phyloP scores from a whole-genome alignment of 2,329 filamentous ascomycete genomes.

The Exutisphaerella laricina region DNA sequence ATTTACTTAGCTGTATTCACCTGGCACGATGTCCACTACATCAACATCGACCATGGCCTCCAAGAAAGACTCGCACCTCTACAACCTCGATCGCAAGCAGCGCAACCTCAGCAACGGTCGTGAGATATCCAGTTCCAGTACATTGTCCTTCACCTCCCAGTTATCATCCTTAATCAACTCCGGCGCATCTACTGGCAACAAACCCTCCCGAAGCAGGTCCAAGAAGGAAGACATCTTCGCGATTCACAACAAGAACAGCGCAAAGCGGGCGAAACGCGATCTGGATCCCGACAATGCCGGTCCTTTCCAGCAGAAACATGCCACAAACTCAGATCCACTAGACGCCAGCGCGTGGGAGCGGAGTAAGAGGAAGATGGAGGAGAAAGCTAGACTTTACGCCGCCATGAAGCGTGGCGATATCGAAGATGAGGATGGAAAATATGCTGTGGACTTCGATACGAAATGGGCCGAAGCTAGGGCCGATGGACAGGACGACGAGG shows the following conservation, averaged over 20 bases:
- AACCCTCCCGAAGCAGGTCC: constrained; percentile 50
- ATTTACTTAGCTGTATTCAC: neutral
- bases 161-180: constrained; percentile 71
- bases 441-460: constrained; percentile 84
- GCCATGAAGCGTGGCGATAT: constrained; percentile 83
- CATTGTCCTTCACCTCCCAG: constrained; percentile 81
- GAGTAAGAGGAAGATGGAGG: constrained; percentile 75
- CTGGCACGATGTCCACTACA: no score
- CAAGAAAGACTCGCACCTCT: constrained; percentile 17
- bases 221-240: constrained; percentile 66
- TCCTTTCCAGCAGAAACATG: constrained; percentile 57
- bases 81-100: constrained; percentile 14
- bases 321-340: constrained; percentile 56
- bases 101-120: constrained; percentile 58
- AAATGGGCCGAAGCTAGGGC: constrained; percentile 72
- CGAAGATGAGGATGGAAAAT: constrained; percentile 58
- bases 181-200: constrained; percentile 33
- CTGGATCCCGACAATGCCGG: constrained; percentile 51
- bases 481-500: constrained; percentile 42
- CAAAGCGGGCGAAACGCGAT: constrained; percentile 58
- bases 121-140: constrained; percentile 63
- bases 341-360: constrained; percentile 56
- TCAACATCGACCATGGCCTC: constrained; percentile 12
- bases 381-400: constrained; percentile 82
- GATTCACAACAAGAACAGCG: constrained; percentile 56